Conservation (phyloP, 768 basidiomycete species). For the Pulveroboletus sp. region DNA sequence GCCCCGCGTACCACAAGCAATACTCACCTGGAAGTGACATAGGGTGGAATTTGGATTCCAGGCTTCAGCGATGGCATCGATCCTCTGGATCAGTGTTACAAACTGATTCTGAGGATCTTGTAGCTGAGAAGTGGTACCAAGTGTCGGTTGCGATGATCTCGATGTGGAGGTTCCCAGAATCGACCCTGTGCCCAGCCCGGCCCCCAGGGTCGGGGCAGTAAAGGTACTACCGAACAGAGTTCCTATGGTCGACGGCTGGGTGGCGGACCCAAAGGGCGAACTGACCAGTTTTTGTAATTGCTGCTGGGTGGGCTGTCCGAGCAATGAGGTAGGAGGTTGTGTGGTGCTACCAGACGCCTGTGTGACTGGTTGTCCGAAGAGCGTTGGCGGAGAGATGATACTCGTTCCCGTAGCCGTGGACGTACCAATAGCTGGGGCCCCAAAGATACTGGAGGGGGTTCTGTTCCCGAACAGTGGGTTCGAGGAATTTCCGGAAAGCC, state of each 20-base stretch:
- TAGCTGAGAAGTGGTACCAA: constrained; percentile 39
- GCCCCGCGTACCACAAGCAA: not conserved
- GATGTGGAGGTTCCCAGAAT: constrained; percentile 28
- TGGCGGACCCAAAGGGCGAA: constrained; percentile 31
- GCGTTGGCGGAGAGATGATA: constrained; percentile 21
- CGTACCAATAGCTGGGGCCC: constrained; percentile 24
- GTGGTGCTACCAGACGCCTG: constrained; percentile 11
- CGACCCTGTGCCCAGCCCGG: constrained; percentile 19
- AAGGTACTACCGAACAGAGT: constrained; percentile 35
- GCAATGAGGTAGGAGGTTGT: constrained; percentile 17
- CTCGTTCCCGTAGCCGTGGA: constrained; percentile 1
- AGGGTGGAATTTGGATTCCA: constrained; percentile 67
- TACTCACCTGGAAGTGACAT: constrained; percentile 73
- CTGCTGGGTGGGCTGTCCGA: constrained; percentile 23
- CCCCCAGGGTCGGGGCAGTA: constrained; percentile 31
- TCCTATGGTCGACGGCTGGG: constrained; percentile 24
- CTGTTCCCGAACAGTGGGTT: constrained; percentile 36
- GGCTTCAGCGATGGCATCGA: constrained; percentile 60
- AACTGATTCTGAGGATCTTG: constrained; percentile 62
- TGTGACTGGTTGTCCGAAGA: constrained; percentile 28
- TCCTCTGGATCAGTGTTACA: constrained; percentile 46
- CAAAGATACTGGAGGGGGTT: constrained; percentile 26
- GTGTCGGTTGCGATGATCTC: constrained; percentile 33
- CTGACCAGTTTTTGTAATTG: constrained; percentile 20
- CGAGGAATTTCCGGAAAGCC: constrained; percentile 27